Conservation (phyloP, 1,139 yeast genomes). For the Kluyveromyces sp. region DNA sequence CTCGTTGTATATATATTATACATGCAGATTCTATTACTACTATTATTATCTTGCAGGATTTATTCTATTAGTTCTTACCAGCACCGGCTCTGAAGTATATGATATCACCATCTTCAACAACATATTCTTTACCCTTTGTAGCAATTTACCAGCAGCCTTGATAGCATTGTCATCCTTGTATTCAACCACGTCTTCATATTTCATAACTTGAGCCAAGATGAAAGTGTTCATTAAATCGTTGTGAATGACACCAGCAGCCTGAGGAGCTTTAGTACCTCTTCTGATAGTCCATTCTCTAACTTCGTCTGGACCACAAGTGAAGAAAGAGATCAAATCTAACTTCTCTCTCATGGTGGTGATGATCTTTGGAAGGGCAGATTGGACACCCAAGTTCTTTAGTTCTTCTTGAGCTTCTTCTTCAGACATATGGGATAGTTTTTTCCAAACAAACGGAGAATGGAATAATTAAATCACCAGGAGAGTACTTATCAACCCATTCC, state of each 20-base stretch:
- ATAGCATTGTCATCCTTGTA: conserved; percentile 77
- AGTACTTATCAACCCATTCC: conserved; percentile 92
- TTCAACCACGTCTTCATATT: conserved; percentile 77
- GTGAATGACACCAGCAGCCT: conserved; percentile 84
- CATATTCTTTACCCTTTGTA: conserved; percentile 97
- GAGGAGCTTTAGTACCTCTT: conserved; percentile 78
- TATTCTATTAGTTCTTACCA: conserved; percentile 56
- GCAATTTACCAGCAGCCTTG: conserved; percentile 87
- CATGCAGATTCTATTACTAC: too few relatives aligned
- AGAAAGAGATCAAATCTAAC: conserved; percentile 73
- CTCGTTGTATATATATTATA: too few relatives aligned
- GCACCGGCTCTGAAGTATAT: conserved; percentile 95
- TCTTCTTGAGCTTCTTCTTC: conserved; percentile 92
- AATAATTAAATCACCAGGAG: conserved; percentile 91
- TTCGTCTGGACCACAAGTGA: conserved; percentile 80
- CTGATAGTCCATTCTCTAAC: conserved; percentile 88
- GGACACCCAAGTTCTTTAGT: conserved; percentile 78
- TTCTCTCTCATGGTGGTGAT: conserved; percentile 77
- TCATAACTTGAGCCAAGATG: conserved; percentile 76
- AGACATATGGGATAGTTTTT: conserved; percentile 79
- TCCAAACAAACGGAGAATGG: conserved; percentile 92
- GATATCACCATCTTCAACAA: conserved; percentile 85
- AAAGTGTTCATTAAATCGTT: conserved; percentile 73
- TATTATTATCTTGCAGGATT: not conserved
- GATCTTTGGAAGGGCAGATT: conserved; percentile 82